phyloP scores from a whole-genome alignment of 1,284 basidiomycete genomes.

The Fistulina hepatica region DNA sequence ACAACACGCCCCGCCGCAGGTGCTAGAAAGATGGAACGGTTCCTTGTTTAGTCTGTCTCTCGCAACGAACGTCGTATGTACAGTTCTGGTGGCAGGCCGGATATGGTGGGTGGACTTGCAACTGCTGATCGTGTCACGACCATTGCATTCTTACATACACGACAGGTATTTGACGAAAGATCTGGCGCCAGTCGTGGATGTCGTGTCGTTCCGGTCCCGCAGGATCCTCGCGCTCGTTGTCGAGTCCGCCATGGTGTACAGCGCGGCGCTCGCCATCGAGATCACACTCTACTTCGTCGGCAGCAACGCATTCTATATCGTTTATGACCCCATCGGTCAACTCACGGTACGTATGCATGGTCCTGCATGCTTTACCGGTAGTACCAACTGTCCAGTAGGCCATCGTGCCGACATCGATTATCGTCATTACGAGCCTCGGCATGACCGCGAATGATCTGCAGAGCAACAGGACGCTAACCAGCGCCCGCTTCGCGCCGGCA shows the following conservation, averaged over 20 bases:
- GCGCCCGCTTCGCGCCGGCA: no score
- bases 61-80: slow-evolving; percentile 27
- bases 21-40: slow-evolving; percentile 26
- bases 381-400: slow-evolving; percentile 13
- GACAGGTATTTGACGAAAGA: not conserved
- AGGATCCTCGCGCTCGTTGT: slow-evolving; percentile 26
- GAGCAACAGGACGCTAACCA: no score
- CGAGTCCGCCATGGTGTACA: slow-evolving; percentile 31
- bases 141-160: no score
- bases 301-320: slow-evolving; percentile 30
- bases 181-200: slow-evolving; percentile 8
- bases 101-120: slow-evolving; percentile 21
- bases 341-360: slow-evolving; percentile 22
- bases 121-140: not conserved
- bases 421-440: slow-evolving; percentile 23
- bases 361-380: not conserved
- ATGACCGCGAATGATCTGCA: slow-evolving; percentile 21
- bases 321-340: slow-evolving; percentile 31
- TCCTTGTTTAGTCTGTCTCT: slow-evolving; percentile 29
- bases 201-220: slow-evolving; percentile 2
- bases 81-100: slow-evolving; percentile 24
- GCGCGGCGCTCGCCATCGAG: slow-evolving; percentile 27
- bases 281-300: slow-evolving; percentile 29
- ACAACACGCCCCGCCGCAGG: not conserved
- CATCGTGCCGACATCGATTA: slow-evolving; percentile 25